Evolutionary conservation across 2,329 filamentous ascomycete species (phyloP), one percentile per base, ranked within the genome.

Genomic region (Nigrograna mackinnonii): DNA sequence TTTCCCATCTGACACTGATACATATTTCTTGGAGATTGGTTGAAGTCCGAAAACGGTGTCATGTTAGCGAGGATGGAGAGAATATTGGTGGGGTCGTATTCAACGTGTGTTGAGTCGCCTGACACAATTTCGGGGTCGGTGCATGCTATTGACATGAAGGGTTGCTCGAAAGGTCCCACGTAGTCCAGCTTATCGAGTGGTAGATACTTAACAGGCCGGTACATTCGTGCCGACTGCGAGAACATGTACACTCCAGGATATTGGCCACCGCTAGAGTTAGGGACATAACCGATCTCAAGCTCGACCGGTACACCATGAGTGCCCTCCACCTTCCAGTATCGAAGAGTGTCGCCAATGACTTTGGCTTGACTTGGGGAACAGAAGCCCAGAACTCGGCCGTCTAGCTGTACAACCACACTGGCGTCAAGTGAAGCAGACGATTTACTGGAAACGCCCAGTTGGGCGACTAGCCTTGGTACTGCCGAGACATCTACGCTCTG

Each of bases 1-100:
- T 99, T 99, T 74, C 90, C 91, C 94, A 97, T 97, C 78, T 97
- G 94, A 74, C 91, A 96, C 67, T 95, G 89, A 68, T 97, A 99
- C 92, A 97, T 97, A 73, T 99, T 99, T 80, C 94, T 81, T 2
- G 94, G 94, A 12, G 91, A 96, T 70, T 99, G 94, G 72, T 99
- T 99, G 74, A 96, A 96, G 67, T 99, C 90, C 35, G 92, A 96
- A 73, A 99, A 99, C 3, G 94, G 94, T 0, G 94, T 99, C 86
- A 96, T 95, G 72, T 97, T 97, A 60, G 94, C 94, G 38, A 99
- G 80, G 52, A 99, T 97, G 6, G 92, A 97, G 19, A 99, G 82
- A 53, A 99, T 97, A 70, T 97, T 94, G 22, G 94, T 99, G 2
- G 94, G 91, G 44, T 91, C 86, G 59, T 88, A 89, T 69, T 99